Evolutionary conservation across 768 basidiomycete genomes (phyloP), one percentile per base, ranked within the genome.

Genomic region (Strobilomyces dryophilus): DNA sequence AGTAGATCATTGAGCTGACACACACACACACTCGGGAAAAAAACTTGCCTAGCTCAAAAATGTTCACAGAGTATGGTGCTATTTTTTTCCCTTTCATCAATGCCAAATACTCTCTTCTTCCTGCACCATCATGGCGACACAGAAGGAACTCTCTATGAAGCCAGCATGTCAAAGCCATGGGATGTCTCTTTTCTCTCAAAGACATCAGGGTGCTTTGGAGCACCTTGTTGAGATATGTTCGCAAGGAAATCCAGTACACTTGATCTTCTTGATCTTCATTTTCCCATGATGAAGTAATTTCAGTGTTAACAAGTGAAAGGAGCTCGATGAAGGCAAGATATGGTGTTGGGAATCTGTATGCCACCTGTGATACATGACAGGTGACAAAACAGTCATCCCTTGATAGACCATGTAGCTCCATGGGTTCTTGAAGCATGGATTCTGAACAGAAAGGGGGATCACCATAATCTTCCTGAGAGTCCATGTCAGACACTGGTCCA

Each of bases 111-210:
- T 54, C 39, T 5, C 8, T 42, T 11, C 44, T 45, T 45, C 48
- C 53, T 5, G 3, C 26, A 5, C 29, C 0, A 7, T 54, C 53
- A 44, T 54, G 45, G 4, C 10, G n/a, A 29, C 49, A 54, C 3
- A 54, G 24, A 39, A 54, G 50, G 17, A 54, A 54, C n/a, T 54
- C 53, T 40, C 49, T 54, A 8, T 54, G 44, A 8, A 54, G 53
- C 53, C 53, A 54, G 29, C 27, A 45, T 18, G 1, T 1, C 2
- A 54, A 20, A 40, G 48, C 49, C 7, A 21, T 21, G 4, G 49
- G 53, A 2, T 3, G 10, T 21, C 10, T 0, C 29, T 31, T 42
- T 14, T 15, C 1, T 17, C 42, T 0, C 0, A 46, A 5, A n/a
- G 1, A 2, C 8, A 2, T 35, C n/a, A 54, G 18, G 6, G 48